Percentiles rank a stretch among this genome's conserved stretches.
phyloP scores from a whole-genome alignment of 2,329 filamentous ascomycete genomes.

The Rhynchosporium graminicola region DNA sequence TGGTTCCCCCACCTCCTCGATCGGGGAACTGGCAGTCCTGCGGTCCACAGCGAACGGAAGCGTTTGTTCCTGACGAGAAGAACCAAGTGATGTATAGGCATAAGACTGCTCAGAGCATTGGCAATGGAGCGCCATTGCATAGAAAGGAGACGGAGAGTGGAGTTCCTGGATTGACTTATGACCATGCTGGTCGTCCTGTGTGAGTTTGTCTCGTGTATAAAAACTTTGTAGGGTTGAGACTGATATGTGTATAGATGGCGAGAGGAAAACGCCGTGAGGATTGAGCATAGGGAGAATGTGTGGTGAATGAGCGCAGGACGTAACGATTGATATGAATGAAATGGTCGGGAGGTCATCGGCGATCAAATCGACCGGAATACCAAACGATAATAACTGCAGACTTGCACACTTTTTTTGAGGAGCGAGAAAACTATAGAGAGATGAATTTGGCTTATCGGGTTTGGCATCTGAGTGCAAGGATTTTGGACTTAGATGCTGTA shows the following conservation, averaged over 20 bases:
- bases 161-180: slow-evolving; percentile 29
- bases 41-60: slow-evolving; percentile 15
- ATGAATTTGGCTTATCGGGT: too few relatives aligned
- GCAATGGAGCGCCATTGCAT: slow-evolving; percentile 18
- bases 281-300: slow-evolving; percentile 19
- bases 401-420: too few relatives aligned
- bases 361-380: background rate
- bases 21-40: slow-evolving; percentile 12
- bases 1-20: slow-evolving; percentile 17
- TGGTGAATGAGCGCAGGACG: slow-evolving; percentile 4
- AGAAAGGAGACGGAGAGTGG: slow-evolving; percentile 27
- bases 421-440: too few relatives aligned
- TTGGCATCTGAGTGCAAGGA: too few relatives aligned
- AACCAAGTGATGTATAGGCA: slow-evolving; percentile 2
- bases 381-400: background rate
- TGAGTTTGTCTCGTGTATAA: slow-evolving; percentile 16
- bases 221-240: background rate
- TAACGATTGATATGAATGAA: background rate
- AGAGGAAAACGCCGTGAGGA: slow-evolving; percentile 24
- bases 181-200: slow-evolving; percentile 31
- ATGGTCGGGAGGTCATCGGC: background rate
- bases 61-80: background rate
- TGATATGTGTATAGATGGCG: slow-evolving; percentile 22
- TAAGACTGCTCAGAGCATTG: background rate
- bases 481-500: too few relatives aligned